phyloP scores from a whole-genome alignment of 495 filamentous ascomycete genomes.

The Pseudotulostoma volvatum region DNA sequence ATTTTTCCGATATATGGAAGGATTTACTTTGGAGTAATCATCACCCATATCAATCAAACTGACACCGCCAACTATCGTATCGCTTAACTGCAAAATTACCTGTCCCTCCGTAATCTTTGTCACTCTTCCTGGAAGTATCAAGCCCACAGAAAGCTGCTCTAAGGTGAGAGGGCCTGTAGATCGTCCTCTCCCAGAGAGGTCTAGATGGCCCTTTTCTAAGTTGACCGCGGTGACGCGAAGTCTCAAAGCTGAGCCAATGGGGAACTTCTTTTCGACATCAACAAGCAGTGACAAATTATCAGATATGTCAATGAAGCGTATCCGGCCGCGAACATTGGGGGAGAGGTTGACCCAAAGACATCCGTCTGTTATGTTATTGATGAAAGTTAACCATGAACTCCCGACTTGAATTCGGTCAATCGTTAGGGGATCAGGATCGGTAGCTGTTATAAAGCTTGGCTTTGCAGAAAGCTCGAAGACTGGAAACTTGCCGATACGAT shows the following conservation, averaged over 20 bases:
- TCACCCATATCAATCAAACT: slow-evolving; percentile 67
- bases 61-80: slow-evolving; percentile 54
- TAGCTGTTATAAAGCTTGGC: slow-evolving; percentile 41
- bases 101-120: slow-evolving; percentile 74
- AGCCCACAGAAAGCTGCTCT: slow-evolving; percentile 46
- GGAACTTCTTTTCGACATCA: slow-evolving; percentile 68
- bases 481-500: slow-evolving; percentile 56
- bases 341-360: slow-evolving; percentile 80
- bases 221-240: slow-evolving; percentile 66
- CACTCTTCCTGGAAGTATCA: slow-evolving; percentile 67
- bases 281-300: slow-evolving; percentile 65
- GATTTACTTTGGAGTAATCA: slow-evolving; percentile 61
- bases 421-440: slow-evolving; percentile 41
- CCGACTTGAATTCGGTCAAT: slow-evolving; percentile 59
- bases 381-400: slow-evolving; percentile 56
- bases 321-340: slow-evolving; percentile 74
- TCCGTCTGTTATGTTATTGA: slow-evolving; percentile 70
- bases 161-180: slow-evolving; percentile 15
- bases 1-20: slow-evolving; percentile 55
- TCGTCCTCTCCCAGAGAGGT: slow-evolving; percentile 57
- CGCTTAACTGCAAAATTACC: slow-evolving; percentile 70
- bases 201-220: slow-evolving; percentile 52
- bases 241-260: slow-evolving; percentile 68
- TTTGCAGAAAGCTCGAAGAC: slow-evolving; percentile 87
- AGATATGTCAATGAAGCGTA: slow-evolving; percentile 65